These are phyloP conservation scores for Pseudozyma hubeiensis DNA, from an alignment of 1,284 basidiomycete species.

Conservation along the genomic window DNA sequence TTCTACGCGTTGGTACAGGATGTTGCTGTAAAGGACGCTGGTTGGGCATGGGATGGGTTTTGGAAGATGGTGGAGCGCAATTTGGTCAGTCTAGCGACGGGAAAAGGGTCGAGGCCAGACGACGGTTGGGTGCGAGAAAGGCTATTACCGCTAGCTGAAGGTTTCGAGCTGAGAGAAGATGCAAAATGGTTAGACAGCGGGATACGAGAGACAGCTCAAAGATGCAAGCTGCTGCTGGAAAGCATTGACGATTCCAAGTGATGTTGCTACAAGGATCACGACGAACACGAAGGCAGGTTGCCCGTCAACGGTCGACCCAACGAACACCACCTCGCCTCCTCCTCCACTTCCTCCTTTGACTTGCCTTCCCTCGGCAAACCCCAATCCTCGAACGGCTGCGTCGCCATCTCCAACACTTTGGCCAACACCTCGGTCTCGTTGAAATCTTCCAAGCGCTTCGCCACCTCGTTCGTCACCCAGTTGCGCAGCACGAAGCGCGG, in stretches of 20 bases:
- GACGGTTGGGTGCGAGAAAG: constrained; percentile 17
- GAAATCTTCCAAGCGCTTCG: constrained; percentile 51
- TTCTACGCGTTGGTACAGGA: constrained; percentile 52
- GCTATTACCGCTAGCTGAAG: constrained; percentile 13
- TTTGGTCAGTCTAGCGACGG: constrained; percentile 23
- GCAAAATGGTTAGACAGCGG: constrained; percentile 13
- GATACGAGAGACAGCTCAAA: constrained; percentile 10
- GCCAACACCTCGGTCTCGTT: constrained; percentile 61
- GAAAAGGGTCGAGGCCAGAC: constrained; percentile 5
- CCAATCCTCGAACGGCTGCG: constrained; percentile 58
- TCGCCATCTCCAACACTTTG: constrained; percentile 59
- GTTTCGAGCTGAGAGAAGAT: constrained; percentile 22
- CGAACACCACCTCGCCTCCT: constrained; percentile 71
- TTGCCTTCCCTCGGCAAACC: constrained; percentile 45
- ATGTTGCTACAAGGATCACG: constrained; percentile 15
- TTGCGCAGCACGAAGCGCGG: constrained; percentile 65
- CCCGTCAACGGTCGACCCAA: constrained; percentile 52
- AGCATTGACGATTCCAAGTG: background rate
- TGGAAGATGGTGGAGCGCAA: constrained; percentile 61
- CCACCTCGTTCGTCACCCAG: constrained; percentile 65
- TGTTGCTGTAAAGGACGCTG: constrained; percentile 56
- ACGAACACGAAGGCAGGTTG: constrained; percentile 63
- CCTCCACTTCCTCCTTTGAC: constrained; percentile 72
- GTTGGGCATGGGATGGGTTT: constrained; percentile 66
- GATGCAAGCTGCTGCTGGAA: constrained; percentile 18